phyloP scores from a whole-genome alignment of 345 rosid genomes.

The Hypericum androsaemum region DNA sequence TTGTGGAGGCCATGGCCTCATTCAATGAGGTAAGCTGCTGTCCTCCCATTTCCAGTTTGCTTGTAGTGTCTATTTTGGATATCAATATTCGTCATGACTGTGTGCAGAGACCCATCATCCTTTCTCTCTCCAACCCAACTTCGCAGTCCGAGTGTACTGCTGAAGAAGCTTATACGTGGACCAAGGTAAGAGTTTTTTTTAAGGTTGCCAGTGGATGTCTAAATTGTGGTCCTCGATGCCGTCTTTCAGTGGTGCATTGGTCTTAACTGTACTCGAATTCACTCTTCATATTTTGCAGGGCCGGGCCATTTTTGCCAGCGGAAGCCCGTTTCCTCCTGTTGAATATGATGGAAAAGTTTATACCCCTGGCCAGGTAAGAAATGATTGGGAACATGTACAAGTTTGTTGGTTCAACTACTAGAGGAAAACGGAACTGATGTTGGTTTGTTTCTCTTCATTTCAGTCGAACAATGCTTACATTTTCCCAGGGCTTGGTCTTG shows the following conservation, averaged over 20 bases:
- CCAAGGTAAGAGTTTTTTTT: conserved; percentile 40
- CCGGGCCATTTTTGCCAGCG: conserved; percentile 84
- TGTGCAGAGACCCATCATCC: conserved; percentile 77
- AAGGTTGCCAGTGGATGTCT: neutral
- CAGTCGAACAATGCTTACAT: conserved; percentile 53
- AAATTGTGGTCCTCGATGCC: too few species aligned
- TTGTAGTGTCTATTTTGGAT: conserved; percentile 5
- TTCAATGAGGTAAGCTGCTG: conserved; percentile 53
- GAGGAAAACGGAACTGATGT: conserved; percentile 6
- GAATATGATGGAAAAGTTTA: conserved; percentile 51
- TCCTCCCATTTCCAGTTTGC: conserved; percentile 1
- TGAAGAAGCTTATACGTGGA: conserved; percentile 88
- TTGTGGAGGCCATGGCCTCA: conserved; percentile 76
- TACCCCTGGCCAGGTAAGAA: conserved; percentile 76
- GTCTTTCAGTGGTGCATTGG: too few species aligned
- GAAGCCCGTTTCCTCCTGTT: conserved; percentile 83
- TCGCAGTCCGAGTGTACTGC: conserved; percentile 98
- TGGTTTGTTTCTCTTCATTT: neutral
- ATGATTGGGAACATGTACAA: too few species aligned
- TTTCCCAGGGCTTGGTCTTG: conserved; percentile 94
- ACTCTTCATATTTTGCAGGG: conserved; percentile 39
- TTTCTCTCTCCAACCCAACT: conserved; percentile 91
- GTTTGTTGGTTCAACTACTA: neutral
- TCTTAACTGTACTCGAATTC: neutral
- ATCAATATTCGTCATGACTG: conserved; percentile 2